These are phyloP conservation scores for Tricladium varicosporioides DNA, from an alignment of 2,329 filamentous ascomycete genomes.

Conservation along the genomic window DNA sequence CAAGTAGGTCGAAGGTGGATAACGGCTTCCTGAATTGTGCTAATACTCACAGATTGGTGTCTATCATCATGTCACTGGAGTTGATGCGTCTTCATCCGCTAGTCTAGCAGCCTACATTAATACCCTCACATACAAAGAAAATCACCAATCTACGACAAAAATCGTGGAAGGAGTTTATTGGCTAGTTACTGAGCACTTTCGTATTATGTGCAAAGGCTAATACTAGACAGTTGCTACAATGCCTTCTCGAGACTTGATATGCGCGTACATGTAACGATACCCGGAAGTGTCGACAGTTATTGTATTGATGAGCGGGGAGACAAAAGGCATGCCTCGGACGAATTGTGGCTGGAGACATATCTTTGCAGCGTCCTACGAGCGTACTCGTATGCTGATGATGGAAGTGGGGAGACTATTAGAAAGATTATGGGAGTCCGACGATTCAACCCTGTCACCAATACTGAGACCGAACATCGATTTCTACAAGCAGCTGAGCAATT, in stretches of 20 bases:
- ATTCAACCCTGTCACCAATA: conserved; percentile 97
- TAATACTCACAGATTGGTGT: conserved; percentile 67
- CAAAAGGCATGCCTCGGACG: conserved; percentile 88
- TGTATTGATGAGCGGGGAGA: conserved; percentile 96
- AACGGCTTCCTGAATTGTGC: not conserved
- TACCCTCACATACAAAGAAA: conserved; percentile 87
- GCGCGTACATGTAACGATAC: conserved; percentile 97
- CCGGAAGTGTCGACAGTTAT: conserved; percentile 93
- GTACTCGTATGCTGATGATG: conserved; percentile 95
- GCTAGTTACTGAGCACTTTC: conserved; percentile 45
- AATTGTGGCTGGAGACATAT: conserved; percentile 96
- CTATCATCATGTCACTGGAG: conserved; percentile 96
- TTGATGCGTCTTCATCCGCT: conserved; percentile 95
- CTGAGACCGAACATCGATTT: conserved; percentile 97
- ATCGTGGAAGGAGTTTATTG: conserved; percentile 94
- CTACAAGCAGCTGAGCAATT: conserved; percentile 89
- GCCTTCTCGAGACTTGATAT: conserved; percentile 97
- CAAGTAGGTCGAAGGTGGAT: conserved; percentile 41
- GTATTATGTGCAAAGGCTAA: conserved; percentile 30
- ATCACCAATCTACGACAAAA: conserved; percentile 74
- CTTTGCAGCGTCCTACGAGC: conserved; percentile 91
- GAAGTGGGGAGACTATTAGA: conserved; percentile 89
- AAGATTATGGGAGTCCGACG: conserved; percentile 96
- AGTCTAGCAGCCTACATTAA: conserved; percentile 98
- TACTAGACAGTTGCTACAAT: conserved; percentile 77